Evolutionary conservation across 2,329 filamentous ascomycete species (phyloP), one percentile per base, ranked within the genome.

Genomic region (Colletotrichum caudatum): DNA sequence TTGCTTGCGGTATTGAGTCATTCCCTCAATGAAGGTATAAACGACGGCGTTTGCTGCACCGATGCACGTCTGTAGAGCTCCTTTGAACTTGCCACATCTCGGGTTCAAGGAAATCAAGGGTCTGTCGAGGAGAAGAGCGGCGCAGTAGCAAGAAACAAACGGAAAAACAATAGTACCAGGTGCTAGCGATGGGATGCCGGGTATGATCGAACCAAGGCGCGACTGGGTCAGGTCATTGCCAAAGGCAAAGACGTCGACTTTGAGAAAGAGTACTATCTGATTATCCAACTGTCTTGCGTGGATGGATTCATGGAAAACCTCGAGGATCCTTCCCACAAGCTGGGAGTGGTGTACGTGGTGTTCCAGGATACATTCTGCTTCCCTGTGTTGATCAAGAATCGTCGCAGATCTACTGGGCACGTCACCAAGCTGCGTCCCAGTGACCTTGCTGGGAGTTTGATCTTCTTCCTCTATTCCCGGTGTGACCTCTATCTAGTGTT

Each of bases 121-220:
- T 1, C 81, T 75, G 35, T 81, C 79, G 23, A 80, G 76, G 26
- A 81, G 68, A 39, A 82, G 74, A 12, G 80, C 71, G 1, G 79
- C 71, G 56, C 81, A 77, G 46, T 81, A 76, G 62, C 81, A 79
- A 3, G 64, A 59, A 12, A 74, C 23, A 26, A 63, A 74, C 3
- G 72, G 69, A 2, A 74, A 72, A 1, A 72, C 62, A 7, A 44
- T 50, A 29, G 69, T 65, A 26, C 72, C 61, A 2, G 61, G 72
- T 5, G 29, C 61, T 2, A 69, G 69, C 6, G 53, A 48, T 20
- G 39, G 44, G 11, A 64, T 39, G 39, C 39, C 50, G 16, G 9
- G 18, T 0, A 14, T 11, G 37, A 2, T 20, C 18, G 23, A 5
- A 12, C 33, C 35, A 4, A 61, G 50, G 3, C 44, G 37, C 18